Percentiles rank a stretch among this genome's conserved stretches.
These are phyloP conservation scores for Heterobasidion irregulare DNA, from an alignment of 1,284 basidiomycete genomes.

Conservation along the genomic window DNA sequence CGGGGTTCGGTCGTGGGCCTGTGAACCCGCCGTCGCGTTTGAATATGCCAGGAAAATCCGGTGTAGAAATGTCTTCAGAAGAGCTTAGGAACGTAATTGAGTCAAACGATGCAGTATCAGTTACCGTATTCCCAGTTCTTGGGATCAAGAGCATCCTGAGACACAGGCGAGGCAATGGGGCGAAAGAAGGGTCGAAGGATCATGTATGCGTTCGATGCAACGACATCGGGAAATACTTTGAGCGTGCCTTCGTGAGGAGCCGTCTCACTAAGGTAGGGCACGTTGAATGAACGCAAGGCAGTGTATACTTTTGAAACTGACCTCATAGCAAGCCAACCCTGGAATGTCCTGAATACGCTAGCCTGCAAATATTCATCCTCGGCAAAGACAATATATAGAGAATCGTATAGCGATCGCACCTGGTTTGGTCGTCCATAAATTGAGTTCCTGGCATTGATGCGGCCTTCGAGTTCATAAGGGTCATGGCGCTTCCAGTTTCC, in stretches of 20 bases:
- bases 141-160: conserved; percentile 38
- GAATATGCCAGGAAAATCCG: conserved; percentile 55
- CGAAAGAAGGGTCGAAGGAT: conserved; percentile 83
- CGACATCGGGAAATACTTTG: conserved; percentile 68
- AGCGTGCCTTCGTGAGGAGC: conserved; percentile 74
- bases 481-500: conserved; percentile 69
- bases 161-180: conserved; percentile 30
- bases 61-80: conserved; percentile 37
- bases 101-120: conserved; percentile 8
- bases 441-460: conserved; percentile 54
- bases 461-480: conserved; percentile 55
- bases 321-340: conserved; percentile 71
- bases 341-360: conserved; percentile 74
- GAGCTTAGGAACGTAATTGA: neutral
- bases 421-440: conserved; percentile 54
- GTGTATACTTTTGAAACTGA: conserved; percentile 14
- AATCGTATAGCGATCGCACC: conserved; percentile 18
- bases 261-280: conserved; percentile 40
- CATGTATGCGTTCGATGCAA: conserved; percentile 71
- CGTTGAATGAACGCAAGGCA: neutral
- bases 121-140: conserved; percentile 69
- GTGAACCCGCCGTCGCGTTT: conserved; percentile 32
- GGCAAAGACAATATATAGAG: neutral
- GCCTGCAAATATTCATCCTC: conserved; percentile 23
- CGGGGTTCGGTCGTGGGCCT: conserved; percentile 44